phyloP scores from a whole-genome alignment of 305 asterid species.

The Fraxinus baroniana region DNA sequence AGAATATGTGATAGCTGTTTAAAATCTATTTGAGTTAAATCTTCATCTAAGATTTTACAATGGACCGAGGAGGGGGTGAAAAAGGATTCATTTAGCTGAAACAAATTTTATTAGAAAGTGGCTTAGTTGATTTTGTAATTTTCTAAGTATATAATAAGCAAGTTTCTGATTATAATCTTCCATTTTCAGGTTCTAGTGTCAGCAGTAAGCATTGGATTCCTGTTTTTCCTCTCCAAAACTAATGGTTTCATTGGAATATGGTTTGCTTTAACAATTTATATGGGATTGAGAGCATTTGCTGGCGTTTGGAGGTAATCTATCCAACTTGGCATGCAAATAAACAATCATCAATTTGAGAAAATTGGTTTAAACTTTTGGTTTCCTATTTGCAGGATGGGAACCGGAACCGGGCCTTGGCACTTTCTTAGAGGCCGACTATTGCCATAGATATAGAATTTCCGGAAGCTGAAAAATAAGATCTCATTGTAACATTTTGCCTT shows the following conservation, averaged over 20 bases:
- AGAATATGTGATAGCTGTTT: not conserved
- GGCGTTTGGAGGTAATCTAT: constrained; percentile 72
- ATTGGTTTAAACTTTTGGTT: not conserved
- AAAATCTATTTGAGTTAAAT: not conserved
- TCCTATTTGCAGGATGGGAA: constrained; percentile 37
- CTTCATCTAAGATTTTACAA: not conserved
- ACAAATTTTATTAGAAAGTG: not conserved
- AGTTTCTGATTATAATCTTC: not conserved
- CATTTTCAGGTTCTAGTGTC: constrained; percentile 60
- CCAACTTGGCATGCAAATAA: not conserved
- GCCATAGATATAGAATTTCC: not conserved
- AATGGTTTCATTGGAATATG: constrained; percentile 70
- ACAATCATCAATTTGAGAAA: not conserved
- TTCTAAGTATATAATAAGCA: not conserved
- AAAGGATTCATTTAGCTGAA: not conserved
- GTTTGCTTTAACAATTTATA: constrained; percentile 60
- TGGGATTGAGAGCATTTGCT: constrained; percentile 68
- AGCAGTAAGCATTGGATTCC: constrained; percentile 51
- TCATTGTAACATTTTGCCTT: not conserved
- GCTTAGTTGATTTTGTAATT: not conserved
- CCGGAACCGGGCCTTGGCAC: constrained; percentile 42
- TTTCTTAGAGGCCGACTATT: constrained; percentile 18
- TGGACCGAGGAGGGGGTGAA: not conserved
- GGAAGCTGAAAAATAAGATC: not conserved
- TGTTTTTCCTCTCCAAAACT: constrained; percentile 48